These are phyloP conservation scores for Citrus medica DNA, from an alignment of 345 rosid species.

Conservation along the genomic window DNA sequence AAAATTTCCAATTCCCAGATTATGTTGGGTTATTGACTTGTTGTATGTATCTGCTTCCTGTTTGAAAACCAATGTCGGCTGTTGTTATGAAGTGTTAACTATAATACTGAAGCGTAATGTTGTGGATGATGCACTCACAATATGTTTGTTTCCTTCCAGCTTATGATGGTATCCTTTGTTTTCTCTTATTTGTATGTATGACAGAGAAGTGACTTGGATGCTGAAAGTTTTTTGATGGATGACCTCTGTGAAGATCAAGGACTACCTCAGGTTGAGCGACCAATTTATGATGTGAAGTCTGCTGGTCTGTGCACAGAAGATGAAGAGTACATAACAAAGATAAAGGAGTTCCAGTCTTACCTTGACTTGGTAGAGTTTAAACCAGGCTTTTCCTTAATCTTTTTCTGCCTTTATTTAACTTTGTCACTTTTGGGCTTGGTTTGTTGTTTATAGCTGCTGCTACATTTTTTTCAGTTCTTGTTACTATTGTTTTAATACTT, in stretches of 20 bases:
- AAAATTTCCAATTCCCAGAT: not conserved
- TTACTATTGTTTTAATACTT: not conserved
- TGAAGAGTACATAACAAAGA: constrained; percentile 12
- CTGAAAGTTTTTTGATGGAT: not conserved
- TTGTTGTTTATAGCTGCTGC: not conserved
- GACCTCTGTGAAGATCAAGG: not conserved
- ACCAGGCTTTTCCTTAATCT: not conserved
- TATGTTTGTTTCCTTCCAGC: not conserved
- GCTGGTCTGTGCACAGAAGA: constrained; percentile 1
- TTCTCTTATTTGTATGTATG: not conserved
- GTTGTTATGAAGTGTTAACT: not conserved
- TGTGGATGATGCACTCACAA: not conserved
- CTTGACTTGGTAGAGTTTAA: constrained; percentile 26
- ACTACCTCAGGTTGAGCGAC: not conserved
- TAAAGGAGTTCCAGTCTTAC: constrained; percentile 31
- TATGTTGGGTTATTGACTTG: not conserved
- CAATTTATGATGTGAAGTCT: not conserved
- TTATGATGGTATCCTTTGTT: not conserved
- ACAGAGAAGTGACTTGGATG: not conserved
- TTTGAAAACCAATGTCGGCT: not conserved
- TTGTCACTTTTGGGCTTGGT: not conserved
- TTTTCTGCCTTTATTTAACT: not conserved
- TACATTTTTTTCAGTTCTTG: not conserved
- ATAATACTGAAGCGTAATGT: not conserved
- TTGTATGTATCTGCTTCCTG: not conserved